Conservation (phyloP, 2,329 filamentous ascomycete genomes). For the Magnaporthiopsis rhizophila region DNA sequence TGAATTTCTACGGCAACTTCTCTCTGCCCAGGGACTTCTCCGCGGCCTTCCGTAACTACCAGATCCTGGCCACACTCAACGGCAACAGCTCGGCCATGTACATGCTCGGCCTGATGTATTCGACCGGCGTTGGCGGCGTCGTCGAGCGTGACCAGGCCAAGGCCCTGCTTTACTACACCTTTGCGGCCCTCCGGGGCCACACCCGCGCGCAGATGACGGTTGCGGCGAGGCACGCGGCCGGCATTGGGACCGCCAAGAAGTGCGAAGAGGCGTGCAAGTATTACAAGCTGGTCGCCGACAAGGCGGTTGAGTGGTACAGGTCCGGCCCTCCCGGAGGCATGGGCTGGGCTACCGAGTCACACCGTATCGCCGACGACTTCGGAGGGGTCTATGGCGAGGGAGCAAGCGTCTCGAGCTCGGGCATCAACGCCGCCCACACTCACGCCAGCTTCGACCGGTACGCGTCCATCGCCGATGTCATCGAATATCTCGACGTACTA, state of each 20-base stretch:
- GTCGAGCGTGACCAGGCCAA: slow-evolving; percentile 84
- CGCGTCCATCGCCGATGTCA: slow-evolving; percentile 82
- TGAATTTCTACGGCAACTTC: slow-evolving; percentile 96
- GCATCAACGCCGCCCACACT: slow-evolving; percentile 68
- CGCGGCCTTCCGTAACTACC: slow-evolving; percentile 73
- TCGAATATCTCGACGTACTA: slow-evolving; percentile 89
- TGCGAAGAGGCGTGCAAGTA: slow-evolving; percentile 80
- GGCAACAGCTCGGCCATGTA: slow-evolving; percentile 92
- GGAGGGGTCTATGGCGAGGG: slow-evolving; percentile 95
- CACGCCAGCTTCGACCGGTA: slow-evolving; percentile 71
- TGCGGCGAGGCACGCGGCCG: slow-evolving; percentile 75
- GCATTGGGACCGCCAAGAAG: slow-evolving; percentile 76
- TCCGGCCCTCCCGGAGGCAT: slow-evolving; percentile 87
- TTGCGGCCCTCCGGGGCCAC: slow-evolving; percentile 78
- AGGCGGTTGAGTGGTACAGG: slow-evolving; percentile 79
- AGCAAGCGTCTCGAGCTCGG: slow-evolving; percentile 82
- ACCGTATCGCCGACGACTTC: slow-evolving; percentile 79
- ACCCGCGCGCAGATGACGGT: slow-evolving; percentile 88
- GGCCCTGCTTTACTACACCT: slow-evolving; percentile 87
- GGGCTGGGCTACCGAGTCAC: slow-evolving; percentile 67
- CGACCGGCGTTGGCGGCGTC: slow-evolving; percentile 77
- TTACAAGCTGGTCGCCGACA: slow-evolving; percentile 90
- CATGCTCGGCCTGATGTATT: slow-evolving; percentile 94
- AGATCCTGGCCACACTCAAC: slow-evolving; percentile 62
- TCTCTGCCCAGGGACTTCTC: slow-evolving; percentile 76